Evolutionary conservation across 2,329 filamentous ascomycete genomes (phyloP), one percentile per base, ranked within the genome.

Genomic region (Zopfia rhizophila): DNA sequence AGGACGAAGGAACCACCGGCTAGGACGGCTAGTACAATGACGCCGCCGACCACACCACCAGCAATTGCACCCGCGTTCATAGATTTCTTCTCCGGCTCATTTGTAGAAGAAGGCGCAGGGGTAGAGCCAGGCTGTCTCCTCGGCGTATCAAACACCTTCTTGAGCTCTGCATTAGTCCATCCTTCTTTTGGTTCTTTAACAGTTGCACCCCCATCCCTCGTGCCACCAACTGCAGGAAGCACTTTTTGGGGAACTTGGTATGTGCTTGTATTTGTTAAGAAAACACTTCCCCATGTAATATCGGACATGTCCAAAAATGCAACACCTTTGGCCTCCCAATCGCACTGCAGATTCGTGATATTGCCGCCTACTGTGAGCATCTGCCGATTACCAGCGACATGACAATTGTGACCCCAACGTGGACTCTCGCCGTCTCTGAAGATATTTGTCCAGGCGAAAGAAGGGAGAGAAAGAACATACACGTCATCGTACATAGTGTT

Each of bases 391-490:
- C 66, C 69, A 5, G 68, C 66, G n/a, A 64, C 32, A 53, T 77
- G 74, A 46, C 75, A 78, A 2, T 69, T 73, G 36, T 77, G 74
- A 2, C 69, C 72, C 35, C 57, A 75, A 2, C 75, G 67, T 23
- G 74, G 70, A 5, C 55, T 61, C 3, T 58, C 46, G 2, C 73
- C 73, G 17, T 40, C 21, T 3, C 59, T 53, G 45, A 68, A 75
- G 7, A 75, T 55, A 28, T 70, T 67, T 7, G 69, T 68, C 77
- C 77, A 79, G 4, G 53, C 71, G 48, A 78, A 80, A 0, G 75
- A 74, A 0, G 76, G 77, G 2, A 80, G 38, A 1, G 74, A 75
- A 1, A 80, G 65, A 6, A 78, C 68, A 38, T 74, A 77, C 6
- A 78, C 60, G 27, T 79, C 76, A 40, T 80, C 78, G 18, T 63